Conservation (phyloP, 225 moss, liverwort and hornwort genomes). For the Polytrichum formosum region DNA sequence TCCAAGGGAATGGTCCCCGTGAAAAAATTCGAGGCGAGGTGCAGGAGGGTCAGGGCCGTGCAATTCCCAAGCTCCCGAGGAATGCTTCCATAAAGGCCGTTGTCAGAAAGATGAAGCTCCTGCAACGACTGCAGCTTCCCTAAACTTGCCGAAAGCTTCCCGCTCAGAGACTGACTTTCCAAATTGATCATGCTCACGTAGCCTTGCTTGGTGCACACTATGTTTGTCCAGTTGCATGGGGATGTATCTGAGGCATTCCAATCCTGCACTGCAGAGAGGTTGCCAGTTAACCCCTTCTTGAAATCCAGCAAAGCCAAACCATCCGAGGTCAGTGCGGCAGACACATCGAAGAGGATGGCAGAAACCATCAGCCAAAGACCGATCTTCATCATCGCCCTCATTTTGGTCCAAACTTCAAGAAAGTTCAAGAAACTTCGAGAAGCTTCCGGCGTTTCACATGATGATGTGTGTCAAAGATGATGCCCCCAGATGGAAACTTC, state of each 20-base stretch:
- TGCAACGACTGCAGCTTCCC: background rate
- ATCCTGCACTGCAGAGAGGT: constrained; percentile 1
- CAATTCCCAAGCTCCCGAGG: constrained; percentile 19
- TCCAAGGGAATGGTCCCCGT: constrained; percentile 8
- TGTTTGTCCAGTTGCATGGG: constrained; percentile 43
- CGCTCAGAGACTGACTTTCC: constrained; percentile 11
- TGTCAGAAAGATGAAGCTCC: background rate
- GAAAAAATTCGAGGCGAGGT: background rate
- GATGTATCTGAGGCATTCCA: constrained; percentile 40
- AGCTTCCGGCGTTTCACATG: too few relatives aligned
- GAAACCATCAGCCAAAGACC: background rate
- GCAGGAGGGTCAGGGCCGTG: background rate
- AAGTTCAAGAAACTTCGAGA: too few relatives aligned
- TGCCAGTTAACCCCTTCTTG: constrained; percentile 15
- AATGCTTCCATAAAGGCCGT: background rate
- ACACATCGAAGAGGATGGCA: background rate
- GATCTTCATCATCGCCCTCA: too few relatives aligned
- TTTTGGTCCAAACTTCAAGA: too few relatives aligned
- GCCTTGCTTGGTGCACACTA: constrained; percentile 22
- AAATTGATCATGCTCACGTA: constrained; percentile 27
- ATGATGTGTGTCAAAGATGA: too few relatives aligned
- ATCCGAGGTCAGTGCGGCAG: constrained; percentile 26
- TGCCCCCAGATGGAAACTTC: too few relatives aligned
- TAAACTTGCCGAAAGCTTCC: background rate
- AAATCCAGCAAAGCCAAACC: constrained; percentile 44